phyloP scores from a whole-genome alignment of 1,139 yeast species.

The Blastobotrys elegans region DNA sequence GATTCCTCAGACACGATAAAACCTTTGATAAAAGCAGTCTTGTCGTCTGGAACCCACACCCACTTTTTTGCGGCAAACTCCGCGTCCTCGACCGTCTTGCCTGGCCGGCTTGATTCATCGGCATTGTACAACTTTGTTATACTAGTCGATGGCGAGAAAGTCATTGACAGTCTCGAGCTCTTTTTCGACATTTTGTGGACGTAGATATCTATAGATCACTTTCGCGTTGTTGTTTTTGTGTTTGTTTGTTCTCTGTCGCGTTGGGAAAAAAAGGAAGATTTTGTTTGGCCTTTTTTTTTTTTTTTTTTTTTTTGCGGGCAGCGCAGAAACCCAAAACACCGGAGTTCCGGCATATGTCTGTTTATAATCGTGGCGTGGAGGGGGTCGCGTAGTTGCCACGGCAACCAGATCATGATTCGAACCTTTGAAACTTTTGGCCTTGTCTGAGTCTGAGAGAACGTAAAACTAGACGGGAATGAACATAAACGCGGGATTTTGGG shows the following conservation, averaged over 20 bases:
- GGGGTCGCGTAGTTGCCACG: no score
- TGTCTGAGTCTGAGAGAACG: no score
- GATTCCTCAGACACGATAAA: constrained; percentile 52
- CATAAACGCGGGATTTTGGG: no score
- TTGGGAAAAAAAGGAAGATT: neutral
- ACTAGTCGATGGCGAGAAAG: constrained; percentile 16
- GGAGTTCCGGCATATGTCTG: no score
- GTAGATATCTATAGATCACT: neutral
- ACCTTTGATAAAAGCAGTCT: constrained; percentile 63
- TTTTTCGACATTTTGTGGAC: constrained; percentile 3
- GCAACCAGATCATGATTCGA: no score
- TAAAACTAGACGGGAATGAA: no score
- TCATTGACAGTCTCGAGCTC: constrained; percentile 7
- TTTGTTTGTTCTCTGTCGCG: neutral
- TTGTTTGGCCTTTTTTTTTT: neutral
- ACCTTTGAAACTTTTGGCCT: no score
- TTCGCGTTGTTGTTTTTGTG: neutral
- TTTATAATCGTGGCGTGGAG: no score
- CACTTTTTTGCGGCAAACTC: constrained; percentile 53
- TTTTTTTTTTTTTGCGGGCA: no score
- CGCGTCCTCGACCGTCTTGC: constrained; percentile 35
- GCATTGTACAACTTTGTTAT: constrained; percentile 10
- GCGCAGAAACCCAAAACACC: no score
- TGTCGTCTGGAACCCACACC: constrained; percentile 83
- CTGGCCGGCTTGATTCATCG: constrained; percentile 7